Base-by-base conservation (phyloP, 2,329 filamentous ascomycete species). In the Xylariomycetidae sp. region DNA sequence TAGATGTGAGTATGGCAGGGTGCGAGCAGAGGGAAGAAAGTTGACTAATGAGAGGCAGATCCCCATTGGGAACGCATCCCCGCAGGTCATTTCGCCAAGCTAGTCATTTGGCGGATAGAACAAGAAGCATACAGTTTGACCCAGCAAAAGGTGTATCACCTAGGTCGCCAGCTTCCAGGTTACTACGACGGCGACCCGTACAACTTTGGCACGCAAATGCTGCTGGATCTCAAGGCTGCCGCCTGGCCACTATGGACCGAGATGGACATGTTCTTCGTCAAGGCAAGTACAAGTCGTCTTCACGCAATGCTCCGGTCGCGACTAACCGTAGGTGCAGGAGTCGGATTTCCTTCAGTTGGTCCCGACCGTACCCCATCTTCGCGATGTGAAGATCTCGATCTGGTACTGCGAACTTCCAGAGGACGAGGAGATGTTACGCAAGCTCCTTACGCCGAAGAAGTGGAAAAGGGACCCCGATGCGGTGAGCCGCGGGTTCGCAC, bases 231-330 rank as follows among this genome's bases (percentile, higher is more conserved):
- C 22, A 68, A 65, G 29, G 51, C 57, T 18, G 66, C 70, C 26
- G 70, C 72, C 10, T 66, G 65, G 58, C 63, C 71, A 35, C 65
- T 63, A 45, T 79, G 80, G 52, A 56, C 67, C 39, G 65, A 67
- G 13, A 70, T 73, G 50, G 72, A 81, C 44, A 67, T 81, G 66
- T 82, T 82, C 52, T 81, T 82, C 47, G 71, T 82, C 42, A 81
- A 79, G 65, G 75, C 80, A 58, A 41, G 63, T 38, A 34, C 23
- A 14, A 9, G 14, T 27, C 6, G 19, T 4, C 3, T 4, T 18
- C 18, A 16, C 14, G n/a, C 10, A n/a, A 7, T 6, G 16, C 13
- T 16, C 2, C 13, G 10, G 4, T 20, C 8, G 10, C 17, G 19
- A 30, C 32, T 52, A 26, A 54, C 41, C 15, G 23, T 46, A 12